Base-by-base conservation (phyloP, 768 basidiomycete species). In the Leccinum subtestaceum region DNA sequence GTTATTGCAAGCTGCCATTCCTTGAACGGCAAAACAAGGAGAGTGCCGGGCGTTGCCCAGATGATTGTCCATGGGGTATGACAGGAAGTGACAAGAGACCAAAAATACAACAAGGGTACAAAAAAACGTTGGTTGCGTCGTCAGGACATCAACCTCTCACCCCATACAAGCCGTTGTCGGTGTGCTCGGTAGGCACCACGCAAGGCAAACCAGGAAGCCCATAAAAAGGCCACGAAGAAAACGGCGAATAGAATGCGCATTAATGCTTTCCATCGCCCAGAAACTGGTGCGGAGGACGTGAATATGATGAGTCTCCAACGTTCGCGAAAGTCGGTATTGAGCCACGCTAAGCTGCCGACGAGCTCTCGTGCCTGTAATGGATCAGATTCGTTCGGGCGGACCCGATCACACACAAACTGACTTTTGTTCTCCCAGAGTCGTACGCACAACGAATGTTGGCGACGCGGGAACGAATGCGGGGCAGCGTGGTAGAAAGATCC, bases 301-400 rank as follows among this genome's bases (percentile, higher is more conserved):
- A 91, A 91, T 65, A 91, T 84, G 73, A 85, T 87, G 23, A 80
- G 72, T 46, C 88, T 81, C 83, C 87, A 88, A 12, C 89, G 86
- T 69, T 87, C 85, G 57, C 88, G 87, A 70, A 89, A 85, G 51
- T 88, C 86, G 0, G 86, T 91, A 68, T 91, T 90, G 23, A 91
- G 78, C 89, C 89, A 92, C 55, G 78, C 78, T 47, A 92, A 75
- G 55, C 86, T 85, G 2, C 71, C 70, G n/a, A 86, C 83, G 17
- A 92, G 82, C 6, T 77, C 72, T 64, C 81, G 78, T 9, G 90
- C 90, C 89, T 91, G 49, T 31, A 7, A n/a, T 40, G 4, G 43
- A 45, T 45, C 43, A 12, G 27, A 29, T 5, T 50, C 45, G 38
- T 36, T 56, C 32, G 57, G 45, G 47, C 9, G 59, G 19, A 45